Percentiles rank a stretch among this genome's conserved stretches.
These are phyloP conservation scores for Sporisorium reilianum DNA, from an alignment of 1,284 basidiomycete genomes.

Conservation along the genomic window DNA sequence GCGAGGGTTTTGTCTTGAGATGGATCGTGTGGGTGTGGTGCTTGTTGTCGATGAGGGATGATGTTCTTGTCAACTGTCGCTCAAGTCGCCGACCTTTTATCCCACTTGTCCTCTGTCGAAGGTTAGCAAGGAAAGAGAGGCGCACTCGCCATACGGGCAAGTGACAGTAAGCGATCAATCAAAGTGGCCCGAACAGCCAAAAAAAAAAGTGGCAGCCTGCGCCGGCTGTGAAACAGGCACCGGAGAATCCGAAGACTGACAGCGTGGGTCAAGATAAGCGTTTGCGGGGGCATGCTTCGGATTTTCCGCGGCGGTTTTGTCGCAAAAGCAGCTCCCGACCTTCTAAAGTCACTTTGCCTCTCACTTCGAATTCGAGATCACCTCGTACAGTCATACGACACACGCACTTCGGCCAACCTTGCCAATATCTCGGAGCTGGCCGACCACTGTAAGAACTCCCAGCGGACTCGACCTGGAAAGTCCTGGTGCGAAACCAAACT, in stretches of 20 bases:
- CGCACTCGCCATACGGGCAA: too few relatives aligned
- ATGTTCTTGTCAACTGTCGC: neutral
- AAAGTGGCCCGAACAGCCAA: neutral
- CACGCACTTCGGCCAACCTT: too few relatives aligned
- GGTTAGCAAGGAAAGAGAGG: neutral
- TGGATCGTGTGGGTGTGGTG: neutral
- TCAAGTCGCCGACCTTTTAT: neutral
- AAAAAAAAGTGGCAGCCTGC: neutral
- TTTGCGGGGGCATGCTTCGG: constrained; percentile 10
- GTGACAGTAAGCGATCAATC: too few relatives aligned
- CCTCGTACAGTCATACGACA: too few relatives aligned
- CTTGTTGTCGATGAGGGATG: neutral
- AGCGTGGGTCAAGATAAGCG: constrained; percentile 17
- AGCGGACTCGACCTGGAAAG: neutral
- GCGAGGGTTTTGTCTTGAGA: neutral
- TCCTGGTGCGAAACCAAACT: neutral
- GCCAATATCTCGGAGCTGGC: neutral
- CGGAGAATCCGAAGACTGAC: neutral
- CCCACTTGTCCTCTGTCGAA: neutral
- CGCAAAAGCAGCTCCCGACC: too few relatives aligned
- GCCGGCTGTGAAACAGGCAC: neutral
- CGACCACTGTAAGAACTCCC: neutral
- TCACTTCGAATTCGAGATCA: too few relatives aligned
- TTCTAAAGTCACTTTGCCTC: too few relatives aligned
- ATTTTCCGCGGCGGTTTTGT: constrained; percentile 16